These are phyloP conservation scores for Trebouxia sp. DNA, from an alignment of 139 green algal genomes.

Conservation along the genomic window DNA sequence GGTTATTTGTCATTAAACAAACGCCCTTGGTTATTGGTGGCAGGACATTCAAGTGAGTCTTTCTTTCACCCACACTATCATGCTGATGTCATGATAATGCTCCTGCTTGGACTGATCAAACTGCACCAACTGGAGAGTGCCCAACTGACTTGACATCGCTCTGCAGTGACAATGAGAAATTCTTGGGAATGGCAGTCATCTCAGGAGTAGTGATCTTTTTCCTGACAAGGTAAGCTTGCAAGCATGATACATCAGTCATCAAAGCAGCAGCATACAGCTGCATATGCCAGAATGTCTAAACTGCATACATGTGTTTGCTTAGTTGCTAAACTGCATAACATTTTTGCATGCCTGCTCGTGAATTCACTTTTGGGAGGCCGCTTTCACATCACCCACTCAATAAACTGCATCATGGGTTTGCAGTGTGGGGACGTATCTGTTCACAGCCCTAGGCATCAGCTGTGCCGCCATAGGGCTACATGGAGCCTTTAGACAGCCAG, in stretches of 20 bases:
- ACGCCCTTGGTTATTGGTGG: conserved; percentile 77
- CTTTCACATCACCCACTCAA: no score
- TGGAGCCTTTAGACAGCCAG: conserved; percentile 70
- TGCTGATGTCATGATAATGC: background rate
- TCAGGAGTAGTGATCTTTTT: conserved; percentile 90
- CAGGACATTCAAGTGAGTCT: conserved; percentile 71
- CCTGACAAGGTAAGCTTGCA: conserved; percentile 70
- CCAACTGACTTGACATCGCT: background rate
- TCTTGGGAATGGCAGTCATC: conserved; percentile 74
- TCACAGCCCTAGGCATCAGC: conserved; percentile 79
- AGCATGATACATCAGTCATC: background rate
- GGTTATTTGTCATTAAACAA: conserved; percentile 79
- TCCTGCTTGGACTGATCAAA: background rate
- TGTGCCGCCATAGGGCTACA: conserved; percentile 73
- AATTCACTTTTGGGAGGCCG: no score
- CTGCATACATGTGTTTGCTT: no score
- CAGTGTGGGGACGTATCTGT: conserved; percentile 84
- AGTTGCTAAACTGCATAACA: no score
- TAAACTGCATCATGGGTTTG: background rate
- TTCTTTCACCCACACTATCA: conserved; percentile 10
- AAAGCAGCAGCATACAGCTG: background rate
- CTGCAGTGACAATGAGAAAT: conserved; percentile 83
- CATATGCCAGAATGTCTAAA: background rate
- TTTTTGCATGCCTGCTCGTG: no score
- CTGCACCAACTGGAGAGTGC: background rate